Conservation (phyloP, 306 rosid genomes). For the Medicago truncatula region DNA sequence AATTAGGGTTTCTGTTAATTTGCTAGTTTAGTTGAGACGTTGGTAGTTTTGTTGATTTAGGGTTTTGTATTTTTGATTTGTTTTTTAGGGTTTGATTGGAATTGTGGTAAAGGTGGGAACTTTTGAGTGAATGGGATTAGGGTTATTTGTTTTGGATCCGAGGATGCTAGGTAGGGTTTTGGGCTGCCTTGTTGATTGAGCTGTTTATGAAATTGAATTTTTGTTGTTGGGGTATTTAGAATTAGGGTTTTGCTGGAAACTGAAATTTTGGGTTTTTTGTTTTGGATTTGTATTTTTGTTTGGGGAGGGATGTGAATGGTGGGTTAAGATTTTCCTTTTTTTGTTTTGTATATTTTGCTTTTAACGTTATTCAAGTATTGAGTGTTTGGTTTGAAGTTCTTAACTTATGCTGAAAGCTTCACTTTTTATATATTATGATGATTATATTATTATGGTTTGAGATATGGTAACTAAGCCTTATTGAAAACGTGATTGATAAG, state of each 20-base stretch:
- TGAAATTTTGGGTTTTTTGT: not conserved
- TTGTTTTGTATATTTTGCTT: constrained; percentile 4
- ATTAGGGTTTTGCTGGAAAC: constrained; percentile 36
- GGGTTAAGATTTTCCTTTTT: not conserved
- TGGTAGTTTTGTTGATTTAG: not conserved
- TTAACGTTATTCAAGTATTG: not conserved
- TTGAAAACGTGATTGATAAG: constrained; percentile 22
- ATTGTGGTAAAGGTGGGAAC: not conserved
- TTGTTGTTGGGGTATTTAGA: not conserved
- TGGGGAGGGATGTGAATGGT: not conserved
- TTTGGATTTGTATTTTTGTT: constrained; percentile 14
- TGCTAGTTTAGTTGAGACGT: constrained; percentile 26
- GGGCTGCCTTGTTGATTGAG: not conserved
- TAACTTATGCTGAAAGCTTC: not conserved
- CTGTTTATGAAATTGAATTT: constrained; percentile 25
- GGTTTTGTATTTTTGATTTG: not conserved
- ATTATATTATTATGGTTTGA: not conserved
- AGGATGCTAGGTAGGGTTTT: constrained; percentile 15
- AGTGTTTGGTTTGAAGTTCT: constrained; percentile 3
- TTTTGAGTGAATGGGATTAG: not conserved
- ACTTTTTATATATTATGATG: not conserved
- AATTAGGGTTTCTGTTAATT: constrained; percentile 60
- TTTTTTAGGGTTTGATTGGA: constrained; percentile 15
- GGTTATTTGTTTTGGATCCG: constrained; percentile 31
- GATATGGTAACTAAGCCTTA: not conserved